Conservation (phyloP, 1,139 yeast genomes). For the Casaregolazyma lundiana region DNA sequence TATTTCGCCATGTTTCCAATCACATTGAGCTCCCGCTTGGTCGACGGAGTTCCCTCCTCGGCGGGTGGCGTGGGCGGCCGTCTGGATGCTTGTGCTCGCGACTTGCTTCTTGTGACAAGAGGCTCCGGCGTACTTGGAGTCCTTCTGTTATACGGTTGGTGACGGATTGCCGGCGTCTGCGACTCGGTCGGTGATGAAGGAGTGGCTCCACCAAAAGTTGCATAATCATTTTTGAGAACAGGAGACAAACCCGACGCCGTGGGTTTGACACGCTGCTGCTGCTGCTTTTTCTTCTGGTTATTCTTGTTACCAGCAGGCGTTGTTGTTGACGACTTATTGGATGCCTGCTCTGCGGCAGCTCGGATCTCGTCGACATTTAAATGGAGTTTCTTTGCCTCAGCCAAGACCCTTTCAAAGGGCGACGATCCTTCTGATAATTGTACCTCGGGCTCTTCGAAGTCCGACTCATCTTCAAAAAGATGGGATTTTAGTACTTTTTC, state of each 20-base stretch:
- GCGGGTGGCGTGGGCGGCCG: conserved; percentile 9
- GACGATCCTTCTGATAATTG: conserved; percentile 22
- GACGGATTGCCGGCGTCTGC: background rate
- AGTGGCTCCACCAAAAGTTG: conserved; percentile 1
- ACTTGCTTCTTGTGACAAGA: conserved; percentile 12
- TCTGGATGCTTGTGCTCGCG: conserved; percentile 8
- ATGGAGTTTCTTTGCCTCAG: conserved; percentile 28
- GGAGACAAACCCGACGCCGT: conserved; percentile 5
- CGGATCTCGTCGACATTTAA: conserved; percentile 27
- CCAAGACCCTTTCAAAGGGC: conserved; percentile 25
- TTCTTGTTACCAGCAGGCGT: conserved; percentile 7
- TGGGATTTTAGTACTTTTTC: conserved; percentile 29
- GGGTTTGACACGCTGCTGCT: conserved; percentile 3
- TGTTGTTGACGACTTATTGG: background rate
- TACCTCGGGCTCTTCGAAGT: conserved; percentile 14
- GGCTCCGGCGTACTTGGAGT: conserved; percentile 11
- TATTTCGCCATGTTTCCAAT: conserved; percentile 21
- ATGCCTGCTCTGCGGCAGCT: conserved; percentile 14
- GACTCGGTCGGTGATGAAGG: conserved; percentile 4
- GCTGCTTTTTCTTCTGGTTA: conserved; percentile 10
- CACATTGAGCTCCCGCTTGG: conserved; percentile 10
- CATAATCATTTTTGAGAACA: conserved; percentile 4
- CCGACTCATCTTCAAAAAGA: conserved; percentile 32
- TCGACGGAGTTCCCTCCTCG: background rate
- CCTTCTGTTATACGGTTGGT: conserved; percentile 6